Percentiles rank a stretch among this genome's conserved stretches.
Conservation (phyloP, 305 asterid genomes). For the Euphrasia arctica region DNA sequence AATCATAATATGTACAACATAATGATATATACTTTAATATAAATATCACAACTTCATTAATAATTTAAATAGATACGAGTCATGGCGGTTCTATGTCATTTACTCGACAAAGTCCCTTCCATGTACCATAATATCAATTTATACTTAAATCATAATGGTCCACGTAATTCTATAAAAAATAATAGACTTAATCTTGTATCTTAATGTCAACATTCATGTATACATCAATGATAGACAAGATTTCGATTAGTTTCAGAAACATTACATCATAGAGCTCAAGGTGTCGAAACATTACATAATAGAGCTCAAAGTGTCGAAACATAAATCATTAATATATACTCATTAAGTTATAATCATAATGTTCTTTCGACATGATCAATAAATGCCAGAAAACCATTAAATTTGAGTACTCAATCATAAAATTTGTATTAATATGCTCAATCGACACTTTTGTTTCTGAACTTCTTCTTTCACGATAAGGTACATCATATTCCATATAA, state of each 20-base stretch:
- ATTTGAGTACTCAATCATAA: too few species aligned
- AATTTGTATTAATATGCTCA: background rate
- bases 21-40: too few species aligned
- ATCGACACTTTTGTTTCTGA: background rate
- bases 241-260: background rate
- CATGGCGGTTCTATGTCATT: too few species aligned
- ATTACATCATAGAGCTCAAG: background rate
- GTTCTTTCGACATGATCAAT: background rate
- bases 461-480: background rate
- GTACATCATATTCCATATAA: background rate
- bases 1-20: too few species aligned
- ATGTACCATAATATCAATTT: too few species aligned
- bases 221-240: too few species aligned
- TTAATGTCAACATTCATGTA: background rate
- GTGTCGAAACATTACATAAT: too few species aligned
- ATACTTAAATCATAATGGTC: too few species aligned
- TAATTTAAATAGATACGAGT: too few species aligned
- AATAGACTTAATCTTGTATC: background rate
- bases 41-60: too few species aligned
- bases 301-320: background rate
- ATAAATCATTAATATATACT: background rate
- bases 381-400: background rate
- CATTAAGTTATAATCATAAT: background rate
- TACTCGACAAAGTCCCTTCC: too few species aligned
- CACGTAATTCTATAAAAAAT: too few species aligned